Evolutionary conservation across 2,329 filamentous ascomycete genomes (phyloP), one percentile per base, ranked within the genome.

Genomic region (Catunica adiposa): DNA sequence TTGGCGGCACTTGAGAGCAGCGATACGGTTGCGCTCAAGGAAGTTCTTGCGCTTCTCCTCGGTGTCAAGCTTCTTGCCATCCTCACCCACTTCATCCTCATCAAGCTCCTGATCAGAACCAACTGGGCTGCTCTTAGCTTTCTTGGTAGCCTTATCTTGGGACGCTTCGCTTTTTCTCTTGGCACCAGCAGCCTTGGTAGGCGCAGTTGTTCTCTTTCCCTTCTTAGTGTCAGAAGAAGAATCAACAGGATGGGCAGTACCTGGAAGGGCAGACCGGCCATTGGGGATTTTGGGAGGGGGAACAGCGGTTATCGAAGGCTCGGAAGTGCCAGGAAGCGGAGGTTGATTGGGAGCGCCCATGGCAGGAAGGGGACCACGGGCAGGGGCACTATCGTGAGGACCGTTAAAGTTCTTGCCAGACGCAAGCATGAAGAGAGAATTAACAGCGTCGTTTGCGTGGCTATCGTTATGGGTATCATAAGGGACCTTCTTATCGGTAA

Each of bases 31-130:
- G 26, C 92, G 78, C 66, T 98, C 92, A 1, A 98, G 74, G 68
- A 98, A 98, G 67, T 97, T 98, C 72, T 94, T 95, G 44, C 92
- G 79, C 74, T 98, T 98, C 72, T 98, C 92, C 65, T 97, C 92
- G 56, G 97, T 92, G 0, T 89, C 96, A 88, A 96, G 94, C 73
- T 95, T 96, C 60, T 74, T 65, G 54, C 77, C 73, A 3, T 76
- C 72, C 3, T 79, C 73, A 1, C 80, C 76, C 23, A 72, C 8
- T 31, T 56, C 57, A 9, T 53, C 48, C n/a, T 37, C 59, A 22
- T 38, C 25, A 6, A 40, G 50, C 3, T 56, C 57, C 1, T 51
- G 34, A 1, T 40, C 62, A 63, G 25, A 61, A 67, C 56, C 66
- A 63, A 44, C 31, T 17, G 15, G 71, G 71, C 57, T 79, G 2